These are phyloP conservation scores for Xerocomus minutiporus DNA, from an alignment of 1,284 basidiomycete species.

Conservation along the genomic window DNA sequence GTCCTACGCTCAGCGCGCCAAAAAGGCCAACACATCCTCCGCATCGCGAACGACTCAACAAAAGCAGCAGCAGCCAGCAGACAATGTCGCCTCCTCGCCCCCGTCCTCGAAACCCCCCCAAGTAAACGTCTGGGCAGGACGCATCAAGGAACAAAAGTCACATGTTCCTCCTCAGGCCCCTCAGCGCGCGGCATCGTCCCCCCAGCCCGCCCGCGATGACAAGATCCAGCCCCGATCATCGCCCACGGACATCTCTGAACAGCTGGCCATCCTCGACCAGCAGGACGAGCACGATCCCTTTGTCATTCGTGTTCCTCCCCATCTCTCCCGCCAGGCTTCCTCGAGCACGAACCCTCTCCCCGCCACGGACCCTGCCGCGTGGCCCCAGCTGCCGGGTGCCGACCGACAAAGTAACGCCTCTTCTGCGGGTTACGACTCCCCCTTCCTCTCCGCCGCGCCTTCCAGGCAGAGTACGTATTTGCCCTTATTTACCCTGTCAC, in stretches of 20 bases:
- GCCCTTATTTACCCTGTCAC: slow-evolving; percentile 10
- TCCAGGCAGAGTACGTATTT: slow-evolving; percentile 48
- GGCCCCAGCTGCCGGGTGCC: slow-evolving; percentile 19
- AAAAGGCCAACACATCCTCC: slow-evolving; percentile 33
- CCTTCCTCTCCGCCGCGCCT: slow-evolving; percentile 21
- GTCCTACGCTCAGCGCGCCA: slow-evolving; percentile 61
- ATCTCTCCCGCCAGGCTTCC: slow-evolving; percentile 28
- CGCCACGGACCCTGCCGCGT: slow-evolving; percentile 27
- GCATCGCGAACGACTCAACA: neutral
- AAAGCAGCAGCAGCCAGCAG: slow-evolving; percentile 1
- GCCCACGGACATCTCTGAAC: slow-evolving; percentile 13
- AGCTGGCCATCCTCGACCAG: slow-evolving; percentile 27
- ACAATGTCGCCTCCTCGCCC: neutral
- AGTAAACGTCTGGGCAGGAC: slow-evolving; percentile 28
- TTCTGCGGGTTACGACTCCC: slow-evolving; percentile 40
- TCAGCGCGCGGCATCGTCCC: slow-evolving; percentile 13
- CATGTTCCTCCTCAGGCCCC: neutral
- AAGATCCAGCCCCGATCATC: slow-evolving; percentile 27
- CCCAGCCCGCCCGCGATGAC: slow-evolving; percentile 15
- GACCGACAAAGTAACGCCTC: slow-evolving; percentile 38
- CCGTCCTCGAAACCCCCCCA: slow-evolving; percentile 5
- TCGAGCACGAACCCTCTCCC: slow-evolving; percentile 24
- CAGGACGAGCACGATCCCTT: slow-evolving; percentile 41
- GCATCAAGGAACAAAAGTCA: slow-evolving; percentile 27
- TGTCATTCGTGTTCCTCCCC: slow-evolving; percentile 37